These are phyloP conservation scores for Hypoxylon lienhwacheense DNA, from an alignment of 495 filamentous ascomycete species.

Conservation along the genomic window DNA sequence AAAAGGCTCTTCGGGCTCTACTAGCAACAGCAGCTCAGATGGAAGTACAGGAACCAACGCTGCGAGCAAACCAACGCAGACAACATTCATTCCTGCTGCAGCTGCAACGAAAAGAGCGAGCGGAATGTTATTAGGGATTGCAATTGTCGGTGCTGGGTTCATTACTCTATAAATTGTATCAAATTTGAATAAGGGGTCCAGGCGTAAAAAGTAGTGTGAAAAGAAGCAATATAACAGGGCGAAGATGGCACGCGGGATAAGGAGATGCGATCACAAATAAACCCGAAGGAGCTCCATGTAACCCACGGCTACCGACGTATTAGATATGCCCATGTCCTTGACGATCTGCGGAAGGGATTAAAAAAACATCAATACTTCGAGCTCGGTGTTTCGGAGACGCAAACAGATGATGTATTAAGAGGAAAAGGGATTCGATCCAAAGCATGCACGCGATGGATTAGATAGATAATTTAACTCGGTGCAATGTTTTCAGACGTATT, in stretches of 20 bases:
- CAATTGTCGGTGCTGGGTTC: slow-evolving; percentile 25
- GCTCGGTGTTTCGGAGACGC: slow-evolving; percentile 35
- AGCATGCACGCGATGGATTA: too few relatives aligned
- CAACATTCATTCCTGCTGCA: slow-evolving; percentile 14
- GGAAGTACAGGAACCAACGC: slow-evolving; percentile 18
- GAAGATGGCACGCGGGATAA: too few relatives aligned
- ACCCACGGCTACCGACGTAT: not conserved
- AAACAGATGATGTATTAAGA: slow-evolving; percentile 11
- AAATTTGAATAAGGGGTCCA: not conserved
- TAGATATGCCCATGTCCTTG: slow-evolving; percentile 18
- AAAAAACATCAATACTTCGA: slow-evolving; percentile 11
- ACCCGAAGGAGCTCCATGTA: slow-evolving; percentile 6
- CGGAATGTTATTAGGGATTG: slow-evolving; percentile 23
- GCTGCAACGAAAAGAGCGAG: slow-evolving; percentile 26
- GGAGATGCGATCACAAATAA: too few relatives aligned
- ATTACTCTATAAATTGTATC: slow-evolving; percentile 28
- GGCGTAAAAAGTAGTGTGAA: slow-evolving; percentile 5
- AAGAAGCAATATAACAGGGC: slow-evolving; percentile 4
- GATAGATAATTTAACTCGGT: too few relatives aligned
- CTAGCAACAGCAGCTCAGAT: slow-evolving; percentile 8
- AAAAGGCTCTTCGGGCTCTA: slow-evolving; percentile 23
- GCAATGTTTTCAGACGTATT: too few relatives aligned
- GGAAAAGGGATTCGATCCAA: not conserved
- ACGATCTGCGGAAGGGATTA: slow-evolving; percentile 18
- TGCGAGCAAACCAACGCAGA: slow-evolving; percentile 8